Base-by-base conservation (phyloP, 257 asterid genomes). In the Jacaranda copaia region DNA sequence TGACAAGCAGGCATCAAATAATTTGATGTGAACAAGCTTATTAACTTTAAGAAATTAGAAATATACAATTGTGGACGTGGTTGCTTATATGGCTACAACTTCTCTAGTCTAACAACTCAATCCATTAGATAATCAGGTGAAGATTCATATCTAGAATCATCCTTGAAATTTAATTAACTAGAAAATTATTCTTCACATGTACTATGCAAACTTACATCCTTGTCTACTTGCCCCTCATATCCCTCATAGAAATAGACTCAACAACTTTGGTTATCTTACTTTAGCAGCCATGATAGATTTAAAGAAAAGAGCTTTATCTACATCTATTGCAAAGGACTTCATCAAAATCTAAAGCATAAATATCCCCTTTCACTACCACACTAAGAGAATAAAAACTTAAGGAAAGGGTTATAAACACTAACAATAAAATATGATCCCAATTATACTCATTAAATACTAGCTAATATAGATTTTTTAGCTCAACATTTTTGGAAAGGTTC, bases 321-420 rank as follows among this genome's bases (percentile, higher is more conserved):
- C 99, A 95, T 85, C 99, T 95, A 76, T 93, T 96, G 76, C 99
- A 95, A 73, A 95, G 88, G 79, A 95, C 96, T 56, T 98, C 99
- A 73, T 95, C 99, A 74, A 93, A 95, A 81, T 95, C 99, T 82
- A 93, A 80, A 70, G 99, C 98, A 65, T 95, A 95, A 32, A 95
- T 85, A 85, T 95, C 98, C 52, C 90, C 97, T 98, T 90, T 92
- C 74, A 68, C 74, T 39, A 25, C 32, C 32, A 25, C 32, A 25
- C 2, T 25, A 25, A 25, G 32, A 25, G 32, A 25, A 25, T 25
- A 25, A 25, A 1, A 25, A 25, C 32, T 25, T 25, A 25, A 25
- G 32, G 2, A 25, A 25, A 25, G 32, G 32, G 32, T 25, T 25
- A 25, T 25, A 25, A 25, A 25, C 32, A 25, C 32, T 25, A 25